A percentile compares a stretch with the other conserved stretches of the same genome.
These are phyloP conservation scores for Globisporangium acanthophoron DNA, from an alignment of 352 stramenopile species.

Conservation along the genomic window DNA sequence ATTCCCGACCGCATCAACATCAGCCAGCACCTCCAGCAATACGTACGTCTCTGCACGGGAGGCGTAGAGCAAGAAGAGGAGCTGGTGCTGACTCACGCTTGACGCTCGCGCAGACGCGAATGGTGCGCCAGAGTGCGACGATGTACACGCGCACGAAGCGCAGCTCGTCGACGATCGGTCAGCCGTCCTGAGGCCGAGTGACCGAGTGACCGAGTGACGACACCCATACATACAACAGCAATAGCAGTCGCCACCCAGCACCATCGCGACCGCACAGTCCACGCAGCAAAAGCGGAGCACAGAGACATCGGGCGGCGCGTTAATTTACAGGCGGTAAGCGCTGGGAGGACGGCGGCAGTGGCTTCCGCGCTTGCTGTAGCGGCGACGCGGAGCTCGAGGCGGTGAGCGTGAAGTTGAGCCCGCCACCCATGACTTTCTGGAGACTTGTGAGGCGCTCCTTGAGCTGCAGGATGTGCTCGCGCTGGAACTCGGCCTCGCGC, in stretches of 20 bases:
- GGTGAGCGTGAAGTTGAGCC: slow-evolving; percentile 45
- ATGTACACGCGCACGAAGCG: slow-evolving; percentile 82
- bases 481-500: slow-evolving; percentile 58
- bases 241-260: no score
- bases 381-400: slow-evolving; percentile 21
- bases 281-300: no score
- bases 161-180: background rate
- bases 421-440: slow-evolving; percentile 57
- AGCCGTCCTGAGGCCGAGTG: background rate
- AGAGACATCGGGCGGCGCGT: background rate
- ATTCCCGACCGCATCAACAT: slow-evolving; percentile 86
- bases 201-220: no score
- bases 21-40: slow-evolving; percentile 71
- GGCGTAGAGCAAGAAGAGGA: background rate
- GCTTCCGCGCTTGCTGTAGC: slow-evolving; percentile 7
- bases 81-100: background rate
- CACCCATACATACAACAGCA: background rate
- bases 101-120: slow-evolving; percentile 37
- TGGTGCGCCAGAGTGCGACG: slow-evolving; percentile 71
- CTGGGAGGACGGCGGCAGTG: slow-evolving; percentile 21
- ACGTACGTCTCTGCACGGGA: slow-evolving; percentile 29
- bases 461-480: slow-evolving; percentile 68
- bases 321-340: slow-evolving; percentile 61
- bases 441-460: slow-evolving; percentile 54
- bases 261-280: background rate